Evolutionary conservation across 2,329 filamentous ascomycete species (phyloP).

Genomic region (Fusarium pininemorale): DNA sequence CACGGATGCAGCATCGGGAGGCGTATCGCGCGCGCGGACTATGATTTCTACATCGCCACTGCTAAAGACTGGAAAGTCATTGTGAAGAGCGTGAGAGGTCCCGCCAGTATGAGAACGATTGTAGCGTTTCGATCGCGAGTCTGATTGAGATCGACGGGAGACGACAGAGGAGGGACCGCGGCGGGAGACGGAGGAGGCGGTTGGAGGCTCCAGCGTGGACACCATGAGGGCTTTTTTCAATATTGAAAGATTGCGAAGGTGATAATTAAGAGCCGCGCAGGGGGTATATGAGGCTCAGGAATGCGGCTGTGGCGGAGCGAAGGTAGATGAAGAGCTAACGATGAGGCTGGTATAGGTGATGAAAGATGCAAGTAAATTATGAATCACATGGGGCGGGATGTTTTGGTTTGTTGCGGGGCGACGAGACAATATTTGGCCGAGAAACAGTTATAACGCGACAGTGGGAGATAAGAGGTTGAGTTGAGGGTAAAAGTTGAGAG

Average conservation of each 20-base stretch:
- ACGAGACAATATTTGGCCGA: conserved; percentile 14
- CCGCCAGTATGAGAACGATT: conserved; percentile 84
- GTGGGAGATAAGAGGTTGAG: neutral
- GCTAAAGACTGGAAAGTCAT: conserved; percentile 93
- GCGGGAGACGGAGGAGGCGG: conserved; percentile 62
- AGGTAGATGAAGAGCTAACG: conserved; percentile 23
- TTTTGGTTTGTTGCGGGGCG: conserved; percentile 36
- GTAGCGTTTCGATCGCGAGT: conserved; percentile 73
- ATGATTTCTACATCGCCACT: conserved; percentile 94
- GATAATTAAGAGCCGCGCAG: conserved; percentile 12
- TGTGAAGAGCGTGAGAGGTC: conserved; percentile 74
- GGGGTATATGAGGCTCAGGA: conserved; percentile 7
- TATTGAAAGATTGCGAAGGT: neutral
- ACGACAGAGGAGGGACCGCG: conserved; percentile 67
- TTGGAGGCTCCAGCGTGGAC: conserved; percentile 65
- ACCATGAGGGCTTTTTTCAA: conserved; percentile 60
- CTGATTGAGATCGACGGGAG: conserved; percentile 67
- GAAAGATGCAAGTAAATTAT: conserved; percentile 10
- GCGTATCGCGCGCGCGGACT: conserved; percentile 65
- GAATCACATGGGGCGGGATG: conserved; percentile 40
- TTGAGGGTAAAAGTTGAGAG: neutral
- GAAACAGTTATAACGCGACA: conserved; percentile 1
- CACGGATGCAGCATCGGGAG: conserved; percentile 30
- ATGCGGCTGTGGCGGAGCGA: conserved; percentile 28
- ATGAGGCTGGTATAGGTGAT: conserved; percentile 21